Conservation (phyloP, 768 basidiomycete species). For the Phaeotremella fagi region DNA sequence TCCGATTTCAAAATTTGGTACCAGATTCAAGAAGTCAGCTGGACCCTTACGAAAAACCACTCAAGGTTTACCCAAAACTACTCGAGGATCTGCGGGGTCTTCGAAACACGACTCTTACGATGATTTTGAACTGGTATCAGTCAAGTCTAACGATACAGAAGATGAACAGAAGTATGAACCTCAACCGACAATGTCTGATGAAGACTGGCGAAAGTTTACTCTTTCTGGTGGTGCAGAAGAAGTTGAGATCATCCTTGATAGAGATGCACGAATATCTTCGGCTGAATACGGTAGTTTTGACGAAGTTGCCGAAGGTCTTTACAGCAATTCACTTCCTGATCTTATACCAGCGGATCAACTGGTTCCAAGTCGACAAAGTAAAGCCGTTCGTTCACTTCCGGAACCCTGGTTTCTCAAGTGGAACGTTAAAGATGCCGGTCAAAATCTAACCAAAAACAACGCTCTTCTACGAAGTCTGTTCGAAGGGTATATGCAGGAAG, state of each 20-base stretch:
- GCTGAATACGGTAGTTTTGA: conserved; percentile 4
- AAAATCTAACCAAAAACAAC: conserved; percentile 17
- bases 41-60: neutral
- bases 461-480: conserved; percentile 54
- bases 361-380: conserved; percentile 6
- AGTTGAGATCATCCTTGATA: conserved; percentile 14
- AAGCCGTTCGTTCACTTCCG: conserved; percentile 11
- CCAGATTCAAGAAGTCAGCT: neutral
- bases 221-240: conserved; percentile 11
- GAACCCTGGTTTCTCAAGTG: conserved; percentile 17
- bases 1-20: neutral
- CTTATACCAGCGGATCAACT: conserved; percentile 6
- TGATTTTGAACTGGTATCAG: too few relatives aligned
- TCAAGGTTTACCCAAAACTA: neutral
- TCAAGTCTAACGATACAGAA: too few relatives aligned
- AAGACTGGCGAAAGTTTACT: neutral
- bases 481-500: conserved; percentile 62
- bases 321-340: neutral
- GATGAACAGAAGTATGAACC: neutral
- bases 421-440: conserved; percentile 7
- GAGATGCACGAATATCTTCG: neutral
- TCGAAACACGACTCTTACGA: too few relatives aligned
- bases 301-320: neutral
- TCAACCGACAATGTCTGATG: conserved; percentile 5
- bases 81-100: too few relatives aligned